Evolutionary conservation across 768 basidiomycete species (phyloP).

Genomic region (Mycena leptocephala): DNA sequence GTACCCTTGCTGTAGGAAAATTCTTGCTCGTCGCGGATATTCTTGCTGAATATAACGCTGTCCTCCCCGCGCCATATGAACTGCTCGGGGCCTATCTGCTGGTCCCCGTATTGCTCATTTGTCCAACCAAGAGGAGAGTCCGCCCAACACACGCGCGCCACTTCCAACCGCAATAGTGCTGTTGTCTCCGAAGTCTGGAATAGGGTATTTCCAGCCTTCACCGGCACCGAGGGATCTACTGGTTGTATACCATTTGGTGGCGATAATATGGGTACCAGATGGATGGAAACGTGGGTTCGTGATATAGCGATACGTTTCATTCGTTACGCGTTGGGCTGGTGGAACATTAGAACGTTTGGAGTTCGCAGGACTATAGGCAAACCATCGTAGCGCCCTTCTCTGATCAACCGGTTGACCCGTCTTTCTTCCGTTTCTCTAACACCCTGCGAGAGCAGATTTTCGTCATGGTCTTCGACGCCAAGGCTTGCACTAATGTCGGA

Average conservation of each 20-base stretch:
- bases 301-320: slow-evolving; percentile 84
- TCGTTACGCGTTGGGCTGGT: slow-evolving; percentile 70
- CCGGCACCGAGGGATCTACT: slow-evolving; percentile 77
- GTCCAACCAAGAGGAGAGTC: slow-evolving; percentile 74
- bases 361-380: slow-evolving; percentile 35
- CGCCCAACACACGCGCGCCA: slow-evolving; percentile 70
- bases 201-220: slow-evolving; percentile 79
- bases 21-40: slow-evolving; percentile 65
- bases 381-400: slow-evolving; percentile 70
- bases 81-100: too few species aligned
- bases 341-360: neutral
- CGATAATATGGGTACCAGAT: too few species aligned
- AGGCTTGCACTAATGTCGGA: slow-evolving; percentile 51
- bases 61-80: too few species aligned
- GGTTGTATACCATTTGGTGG: slow-evolving; percentile 85
- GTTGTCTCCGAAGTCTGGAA: slow-evolving; percentile 60
- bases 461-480: slow-evolving; percentile 59
- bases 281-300: too few species aligned
- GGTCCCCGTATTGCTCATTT: slow-evolving; percentile 69
- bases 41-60: slow-evolving; percentile 79
- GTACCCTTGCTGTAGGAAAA: slow-evolving; percentile 81
- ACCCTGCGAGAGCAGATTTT: slow-evolving; percentile 64
- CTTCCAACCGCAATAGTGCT: slow-evolving; percentile 56
- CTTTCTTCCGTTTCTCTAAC: slow-evolving; percentile 69
- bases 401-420: too few species aligned